Evolutionary conservation across 495 filamentous ascomycete species (phyloP).

Genomic region (Penicillium desertorum): DNA sequence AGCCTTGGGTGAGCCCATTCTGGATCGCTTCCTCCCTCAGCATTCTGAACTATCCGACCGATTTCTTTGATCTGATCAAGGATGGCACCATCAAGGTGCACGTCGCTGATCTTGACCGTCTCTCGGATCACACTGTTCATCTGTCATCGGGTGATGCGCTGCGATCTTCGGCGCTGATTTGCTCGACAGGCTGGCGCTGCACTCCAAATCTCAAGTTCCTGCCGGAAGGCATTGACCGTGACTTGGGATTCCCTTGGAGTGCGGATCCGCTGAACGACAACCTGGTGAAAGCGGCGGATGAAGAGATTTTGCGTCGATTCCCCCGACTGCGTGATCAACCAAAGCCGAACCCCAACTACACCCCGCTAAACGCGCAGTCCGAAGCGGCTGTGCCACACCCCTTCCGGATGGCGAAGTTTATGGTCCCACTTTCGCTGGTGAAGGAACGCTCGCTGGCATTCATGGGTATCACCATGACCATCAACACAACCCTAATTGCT

Average conservation of each 20-base stretch:
- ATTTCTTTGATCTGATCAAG: conserved; percentile 63
- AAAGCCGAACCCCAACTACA: conserved; percentile 30
- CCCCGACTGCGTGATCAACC: conserved; percentile 57
- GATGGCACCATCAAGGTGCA: conserved; percentile 60
- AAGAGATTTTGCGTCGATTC: conserved; percentile 64
- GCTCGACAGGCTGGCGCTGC: conserved; percentile 67
- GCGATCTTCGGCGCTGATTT: conserved; percentile 61
- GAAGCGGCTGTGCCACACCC: conserved; percentile 38
- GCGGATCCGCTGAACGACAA: conserved; percentile 27
- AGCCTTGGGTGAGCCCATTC: conserved; percentile 64
- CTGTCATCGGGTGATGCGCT: conserved; percentile 57
- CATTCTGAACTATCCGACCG: conserved; percentile 68
- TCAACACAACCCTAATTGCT: conserved; percentile 60
- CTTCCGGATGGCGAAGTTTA: conserved; percentile 64
- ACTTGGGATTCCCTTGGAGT: conserved; percentile 43
- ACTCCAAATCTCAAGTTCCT: conserved; percentile 63
- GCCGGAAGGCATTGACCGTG: conserved; percentile 46
- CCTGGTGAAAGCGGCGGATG: conserved; percentile 52
- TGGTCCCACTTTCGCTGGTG: conserved; percentile 62
- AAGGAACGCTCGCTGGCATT: conserved; percentile 63
- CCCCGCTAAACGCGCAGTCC: conserved; percentile 30
- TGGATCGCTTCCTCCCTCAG: conserved; percentile 61
- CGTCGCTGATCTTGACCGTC: conserved; percentile 57
- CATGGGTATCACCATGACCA: conserved; percentile 61
- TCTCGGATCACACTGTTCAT: conserved; percentile 51